A percentile compares a stretch with the other conserved stretches of the same genome.
These are phyloP conservation scores for Eleusine coracana DNA, from an alignment of 176 grass and related monocot species.

Conservation along the genomic window DNA sequence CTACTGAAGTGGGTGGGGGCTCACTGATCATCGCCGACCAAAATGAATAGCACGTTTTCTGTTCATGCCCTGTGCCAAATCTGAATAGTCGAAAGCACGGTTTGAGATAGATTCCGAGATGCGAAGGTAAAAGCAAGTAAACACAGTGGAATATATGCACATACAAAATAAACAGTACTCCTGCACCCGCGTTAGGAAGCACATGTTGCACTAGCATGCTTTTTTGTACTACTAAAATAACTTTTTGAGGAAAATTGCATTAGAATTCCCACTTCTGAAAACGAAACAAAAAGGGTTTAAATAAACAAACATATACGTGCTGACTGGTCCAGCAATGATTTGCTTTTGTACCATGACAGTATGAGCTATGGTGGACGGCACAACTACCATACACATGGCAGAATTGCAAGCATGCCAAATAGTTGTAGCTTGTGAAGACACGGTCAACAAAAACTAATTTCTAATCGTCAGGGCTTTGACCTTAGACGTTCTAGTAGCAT, in stretches of 20 bases:
- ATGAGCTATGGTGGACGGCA: not conserved
- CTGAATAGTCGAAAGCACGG: not conserved
- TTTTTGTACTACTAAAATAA: not conserved
- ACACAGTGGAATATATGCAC: not conserved
- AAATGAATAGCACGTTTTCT: not conserved
- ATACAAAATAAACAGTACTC: not conserved
- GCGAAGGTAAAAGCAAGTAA: not conserved
- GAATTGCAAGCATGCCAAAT: not conserved
- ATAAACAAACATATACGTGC: not conserved
- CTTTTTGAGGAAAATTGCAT: not conserved
- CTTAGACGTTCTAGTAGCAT: not conserved
- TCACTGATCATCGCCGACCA: not conserved
- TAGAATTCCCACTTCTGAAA: not conserved
- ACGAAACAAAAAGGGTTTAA: not conserved
- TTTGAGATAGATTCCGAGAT: not conserved
- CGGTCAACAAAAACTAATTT: not conserved
- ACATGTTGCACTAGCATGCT: not conserved
- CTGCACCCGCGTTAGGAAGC: too few relatives aligned
- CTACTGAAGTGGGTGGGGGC: not conserved
- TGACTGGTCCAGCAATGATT: too few relatives aligned
- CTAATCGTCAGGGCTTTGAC: not conserved
- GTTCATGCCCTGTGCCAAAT: not conserved
- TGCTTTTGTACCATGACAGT: not conserved
- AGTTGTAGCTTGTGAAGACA: not conserved
- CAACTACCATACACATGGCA: not conserved